phyloP scores from a whole-genome alignment of 2,329 filamentous ascomycete genomes.

The Botrytis fragariae region DNA sequence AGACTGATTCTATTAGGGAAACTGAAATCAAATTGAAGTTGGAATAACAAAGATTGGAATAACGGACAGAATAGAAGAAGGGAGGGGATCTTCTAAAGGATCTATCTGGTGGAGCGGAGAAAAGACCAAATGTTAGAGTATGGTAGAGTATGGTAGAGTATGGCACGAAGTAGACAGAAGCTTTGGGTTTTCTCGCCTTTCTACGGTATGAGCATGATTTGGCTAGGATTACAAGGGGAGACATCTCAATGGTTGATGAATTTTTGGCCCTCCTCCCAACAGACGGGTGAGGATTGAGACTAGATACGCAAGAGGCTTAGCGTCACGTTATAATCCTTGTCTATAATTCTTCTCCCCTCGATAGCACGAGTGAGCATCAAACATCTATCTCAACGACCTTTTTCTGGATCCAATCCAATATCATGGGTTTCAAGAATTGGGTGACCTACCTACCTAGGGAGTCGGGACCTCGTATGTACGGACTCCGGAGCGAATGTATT shows the following conservation, averaged over 20 bases:
- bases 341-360: not conserved
- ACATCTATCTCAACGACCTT: slow-evolving; percentile 16
- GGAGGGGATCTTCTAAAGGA: slow-evolving; percentile 6
- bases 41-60: not conserved
- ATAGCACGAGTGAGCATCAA: slow-evolving; percentile 3
- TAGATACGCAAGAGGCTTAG: slow-evolving; percentile 15
- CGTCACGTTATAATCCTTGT: not conserved
- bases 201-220: not conserved
- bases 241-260: slow-evolving; percentile 17
- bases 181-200: not conserved
- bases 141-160: not conserved
- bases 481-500: not conserved
- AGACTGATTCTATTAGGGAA: slow-evolving; percentile 1
- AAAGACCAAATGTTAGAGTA: slow-evolving; percentile 2
- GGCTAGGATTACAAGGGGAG: slow-evolving; percentile 15
- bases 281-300: slow-evolving; percentile 13
- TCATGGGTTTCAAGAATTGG: not conserved
- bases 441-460: not conserved
- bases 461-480: not conserved
- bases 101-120: slow-evolving; percentile 9
- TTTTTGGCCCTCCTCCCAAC: slow-evolving; percentile 21
- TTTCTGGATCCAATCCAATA: not conserved
- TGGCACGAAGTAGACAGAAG: not conserved
- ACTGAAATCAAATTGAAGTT: slow-evolving; percentile 14
- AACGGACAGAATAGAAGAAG: not conserved